Percentiles rank a stretch among this genome's conserved stretches.
These are phyloP conservation scores for Thielaviopsis euricoi DNA, from an alignment of 2,329 filamentous ascomycete genomes.

Conservation along the genomic window DNA sequence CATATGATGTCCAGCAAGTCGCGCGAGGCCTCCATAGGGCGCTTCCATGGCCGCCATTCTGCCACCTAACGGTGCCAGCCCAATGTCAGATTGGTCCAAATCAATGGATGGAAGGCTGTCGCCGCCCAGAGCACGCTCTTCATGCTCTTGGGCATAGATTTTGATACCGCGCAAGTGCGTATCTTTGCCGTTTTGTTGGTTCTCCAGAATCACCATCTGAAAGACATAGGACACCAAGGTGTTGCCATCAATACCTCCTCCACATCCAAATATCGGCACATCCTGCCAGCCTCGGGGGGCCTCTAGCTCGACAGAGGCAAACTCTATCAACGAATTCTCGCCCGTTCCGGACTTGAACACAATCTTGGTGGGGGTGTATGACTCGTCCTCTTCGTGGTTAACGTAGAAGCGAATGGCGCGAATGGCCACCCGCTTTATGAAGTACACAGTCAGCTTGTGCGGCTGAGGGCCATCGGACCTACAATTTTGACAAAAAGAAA, in stretches of 20 bases:
- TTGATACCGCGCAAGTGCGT: conserved; percentile 92
- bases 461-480: conserved; percentile 74
- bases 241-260: conserved; percentile 47
- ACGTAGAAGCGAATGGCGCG: conserved; percentile 68
- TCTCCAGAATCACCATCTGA: conserved; percentile 82
- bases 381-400: conserved; percentile 85
- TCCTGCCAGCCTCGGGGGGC: conserved; percentile 83
- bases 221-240: conserved; percentile 78
- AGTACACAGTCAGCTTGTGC: conserved; percentile 69
- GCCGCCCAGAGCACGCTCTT: conserved; percentile 15
- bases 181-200: conserved; percentile 98
- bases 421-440: conserved; percentile 68
- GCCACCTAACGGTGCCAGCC: not conserved
- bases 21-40: conserved; percentile 4
- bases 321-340: conserved; percentile 80
- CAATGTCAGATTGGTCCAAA: not conserved
- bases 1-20: not conserved
- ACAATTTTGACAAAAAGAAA: not conserved
- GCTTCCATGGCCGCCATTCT: not conserved
- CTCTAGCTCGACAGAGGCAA: conserved; percentile 61
- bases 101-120: conserved; percentile 7
- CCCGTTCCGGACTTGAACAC: conserved; percentile 78
- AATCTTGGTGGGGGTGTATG: conserved; percentile 90
- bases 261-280: conserved; percentile 43
- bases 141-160: conserved; percentile 50